A percentile compares a stretch with the other conserved stretches of the same genome.
Conservation (phyloP, 2,329 filamentous ascomycete species). For the Aspergillus ochraceoroseus region DNA sequence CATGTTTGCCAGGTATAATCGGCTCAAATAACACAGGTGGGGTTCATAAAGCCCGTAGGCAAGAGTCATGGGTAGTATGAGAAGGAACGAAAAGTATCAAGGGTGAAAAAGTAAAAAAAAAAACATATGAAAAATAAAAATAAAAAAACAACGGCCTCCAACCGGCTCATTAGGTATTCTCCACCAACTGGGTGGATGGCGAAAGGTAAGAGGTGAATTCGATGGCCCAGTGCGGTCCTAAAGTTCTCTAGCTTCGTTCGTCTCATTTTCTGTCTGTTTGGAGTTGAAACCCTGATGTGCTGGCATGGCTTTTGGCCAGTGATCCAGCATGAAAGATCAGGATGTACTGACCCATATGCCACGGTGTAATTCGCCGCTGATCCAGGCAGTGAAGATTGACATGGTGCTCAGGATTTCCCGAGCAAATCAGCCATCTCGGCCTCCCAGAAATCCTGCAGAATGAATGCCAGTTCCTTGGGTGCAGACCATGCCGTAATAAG, state of each 20-base stretch:
- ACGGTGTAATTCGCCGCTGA: slow-evolving; percentile 37
- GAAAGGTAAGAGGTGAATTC: slow-evolving; percentile 13
- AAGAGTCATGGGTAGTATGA: slow-evolving; percentile 13
- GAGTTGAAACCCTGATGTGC: slow-evolving; percentile 60
- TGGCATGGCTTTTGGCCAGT: slow-evolving; percentile 84
- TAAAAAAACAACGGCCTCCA: slow-evolving; percentile 16
- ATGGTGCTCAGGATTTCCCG: slow-evolving; percentile 21
- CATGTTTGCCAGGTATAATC: slow-evolving; percentile 28
- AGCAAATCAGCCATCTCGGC: slow-evolving; percentile 17
- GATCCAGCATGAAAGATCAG: slow-evolving; percentile 57
- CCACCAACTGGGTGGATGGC: slow-evolving; percentile 16
- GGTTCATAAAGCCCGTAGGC: slow-evolving; percentile 22
- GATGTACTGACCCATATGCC: slow-evolving; percentile 47
- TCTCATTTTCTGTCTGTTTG: slow-evolving; percentile 18
- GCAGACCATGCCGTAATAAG: slow-evolving; percentile 10
- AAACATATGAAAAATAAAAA: slow-evolving; percentile 14
- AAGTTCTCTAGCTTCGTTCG: slow-evolving; percentile 17
- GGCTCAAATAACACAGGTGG: slow-evolving; percentile 32
- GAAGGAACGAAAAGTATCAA: slow-evolving; percentile 12
- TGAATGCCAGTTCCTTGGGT: slow-evolving; percentile 18
- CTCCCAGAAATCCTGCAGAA: slow-evolving; percentile 21
- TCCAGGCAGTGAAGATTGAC: slow-evolving; percentile 33
- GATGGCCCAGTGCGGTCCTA: slow-evolving; percentile 18
- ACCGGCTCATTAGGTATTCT: slow-evolving; percentile 22
- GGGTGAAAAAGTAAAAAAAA: slow-evolving; percentile 11